These are phyloP conservation scores for Xylaria sp. DNA, from an alignment of 2,329 filamentous ascomycete genomes.

Conservation along the genomic window DNA sequence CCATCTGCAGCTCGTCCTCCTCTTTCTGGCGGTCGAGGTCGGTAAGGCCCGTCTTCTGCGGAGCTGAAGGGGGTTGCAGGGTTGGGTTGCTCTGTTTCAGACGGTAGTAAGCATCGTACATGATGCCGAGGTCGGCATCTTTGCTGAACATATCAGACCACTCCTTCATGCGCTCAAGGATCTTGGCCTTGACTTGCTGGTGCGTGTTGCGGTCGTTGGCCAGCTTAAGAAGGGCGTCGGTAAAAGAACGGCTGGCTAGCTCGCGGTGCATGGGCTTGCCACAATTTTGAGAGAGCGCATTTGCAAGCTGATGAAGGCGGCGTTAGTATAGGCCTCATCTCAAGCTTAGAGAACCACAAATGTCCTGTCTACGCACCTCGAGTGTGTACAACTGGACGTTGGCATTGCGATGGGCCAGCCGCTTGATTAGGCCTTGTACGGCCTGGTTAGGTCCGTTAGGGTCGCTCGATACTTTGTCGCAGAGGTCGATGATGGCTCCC, in stretches of 20 bases:
- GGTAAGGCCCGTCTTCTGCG: constrained; percentile 91
- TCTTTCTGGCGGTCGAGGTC: constrained; percentile 92
- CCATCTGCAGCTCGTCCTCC: constrained; percentile 97
- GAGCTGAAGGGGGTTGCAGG: constrained; percentile 89
- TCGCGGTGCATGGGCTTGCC: constrained; percentile 88
- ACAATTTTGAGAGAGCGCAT: constrained; percentile 92
- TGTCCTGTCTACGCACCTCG: constrained; percentile 64
- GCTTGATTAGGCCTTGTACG: constrained; percentile 89
- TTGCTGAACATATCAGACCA: constrained; percentile 95
- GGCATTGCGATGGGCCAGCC: constrained; percentile 90
- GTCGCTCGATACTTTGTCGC: constrained; percentile 67
- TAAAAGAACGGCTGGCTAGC: constrained; percentile 90
- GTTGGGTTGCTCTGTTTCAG: constrained; percentile 88
- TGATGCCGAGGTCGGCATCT: constrained; percentile 93
- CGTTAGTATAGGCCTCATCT: constrained; percentile 11
- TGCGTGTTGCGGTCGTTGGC: constrained; percentile 96
- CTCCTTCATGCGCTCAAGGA: constrained; percentile 93
- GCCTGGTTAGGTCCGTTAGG: constrained; percentile 78
- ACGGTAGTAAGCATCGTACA: constrained; percentile 93
- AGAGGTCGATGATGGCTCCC: constrained; percentile 72
- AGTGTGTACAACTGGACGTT: constrained; percentile 97
- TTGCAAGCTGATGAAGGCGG: constrained; percentile 71
- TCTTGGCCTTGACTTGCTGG: constrained; percentile 95
- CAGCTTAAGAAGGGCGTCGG: constrained; percentile 88
- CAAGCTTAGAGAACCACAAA: background rate